Percentiles rank a stretch among this genome's conserved stretches.
Evolutionary conservation across 148 eudicot species (phyloP).

Genomic region (Silene latifolia): DNA sequence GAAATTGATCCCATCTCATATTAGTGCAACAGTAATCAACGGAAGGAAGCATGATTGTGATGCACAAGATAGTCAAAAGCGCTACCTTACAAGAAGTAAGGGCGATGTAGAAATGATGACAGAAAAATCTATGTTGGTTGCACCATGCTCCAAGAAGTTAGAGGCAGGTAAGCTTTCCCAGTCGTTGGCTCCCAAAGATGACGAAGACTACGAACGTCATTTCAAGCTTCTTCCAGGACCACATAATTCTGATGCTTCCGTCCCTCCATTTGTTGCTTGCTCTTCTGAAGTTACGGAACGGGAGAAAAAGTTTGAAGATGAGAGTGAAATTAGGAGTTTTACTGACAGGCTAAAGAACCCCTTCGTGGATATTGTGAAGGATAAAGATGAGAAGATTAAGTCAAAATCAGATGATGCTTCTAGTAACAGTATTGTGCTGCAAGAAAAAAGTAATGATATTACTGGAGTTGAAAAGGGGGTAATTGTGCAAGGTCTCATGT

Average conservation of each 20-base stretch:
- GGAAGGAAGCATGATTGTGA: slow-evolving; percentile 18
- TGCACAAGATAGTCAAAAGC: slow-evolving; percentile 20
- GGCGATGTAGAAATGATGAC: slow-evolving; percentile 9
- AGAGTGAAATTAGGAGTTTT: no score
- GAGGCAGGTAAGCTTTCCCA: background rate
- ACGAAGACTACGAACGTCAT: slow-evolving; percentile 24
- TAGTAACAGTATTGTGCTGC: background rate
- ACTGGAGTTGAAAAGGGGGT: slow-evolving; percentile 18
- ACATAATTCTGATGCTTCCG: slow-evolving; percentile 28
- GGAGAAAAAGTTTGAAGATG: no score
- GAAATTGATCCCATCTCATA: slow-evolving; percentile 17
- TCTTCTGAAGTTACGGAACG: slow-evolving; percentile 6
- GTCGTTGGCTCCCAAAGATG: slow-evolving; percentile 5
- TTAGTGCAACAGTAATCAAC: slow-evolving; percentile 20
- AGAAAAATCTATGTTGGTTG: slow-evolving; percentile 21
- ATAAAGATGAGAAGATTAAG: slow-evolving; percentile 13
- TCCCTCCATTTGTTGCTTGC: slow-evolving; percentile 48
- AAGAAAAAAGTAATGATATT: background rate
- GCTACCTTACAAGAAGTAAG: slow-evolving; percentile 12
- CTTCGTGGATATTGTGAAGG: slow-evolving; percentile 25
- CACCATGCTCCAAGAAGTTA: slow-evolving; percentile 4
- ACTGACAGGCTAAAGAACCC: no score
- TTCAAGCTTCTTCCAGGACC: slow-evolving; percentile 22
- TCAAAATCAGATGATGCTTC: slow-evolving; percentile 18
- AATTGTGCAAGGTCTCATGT: slow-evolving; percentile 45